These are phyloP conservation scores for Neurospora discreta DNA, from an alignment of 495 filamentous ascomycete species.

Conservation along the genomic window DNA sequence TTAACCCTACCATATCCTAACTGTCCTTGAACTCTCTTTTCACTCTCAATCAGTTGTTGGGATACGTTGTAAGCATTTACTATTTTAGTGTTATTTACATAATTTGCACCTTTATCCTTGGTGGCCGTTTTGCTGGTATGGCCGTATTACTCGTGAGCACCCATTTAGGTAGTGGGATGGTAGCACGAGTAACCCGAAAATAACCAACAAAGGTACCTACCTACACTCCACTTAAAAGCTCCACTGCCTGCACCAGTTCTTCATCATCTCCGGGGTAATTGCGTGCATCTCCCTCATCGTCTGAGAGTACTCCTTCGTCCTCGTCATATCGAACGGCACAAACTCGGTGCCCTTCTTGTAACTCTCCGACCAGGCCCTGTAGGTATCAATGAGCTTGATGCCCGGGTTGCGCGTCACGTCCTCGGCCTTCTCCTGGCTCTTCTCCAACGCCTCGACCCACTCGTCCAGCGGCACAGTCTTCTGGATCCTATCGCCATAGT, in stretches of 20 bases:
- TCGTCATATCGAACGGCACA: slow-evolving; percentile 19
- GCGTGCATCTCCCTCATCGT: slow-evolving; percentile 27
- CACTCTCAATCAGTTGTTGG: too few species aligned
- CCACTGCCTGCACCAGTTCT: slow-evolving; percentile 42
- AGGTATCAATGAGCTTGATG: slow-evolving; percentile 35
- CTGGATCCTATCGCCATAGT: slow-evolving; percentile 26
- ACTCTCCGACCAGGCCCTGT: slow-evolving; percentile 17
- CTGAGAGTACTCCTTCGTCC: slow-evolving; percentile 20
- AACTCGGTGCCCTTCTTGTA: slow-evolving; percentile 10
- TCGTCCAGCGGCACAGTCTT: slow-evolving; percentile 25
- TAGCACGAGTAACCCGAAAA: too few species aligned
- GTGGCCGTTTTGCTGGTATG: too few species aligned
- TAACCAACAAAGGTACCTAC: too few species aligned
- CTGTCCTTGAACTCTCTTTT: too few species aligned
- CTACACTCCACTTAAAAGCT: slow-evolving; percentile 10
- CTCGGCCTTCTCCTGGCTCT: slow-evolving; percentile 18
- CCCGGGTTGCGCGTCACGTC: slow-evolving; percentile 29
- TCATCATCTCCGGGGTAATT: slow-evolving; percentile 33
- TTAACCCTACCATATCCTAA: too few species aligned
- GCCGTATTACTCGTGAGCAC: too few species aligned
- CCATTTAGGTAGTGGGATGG: too few species aligned
- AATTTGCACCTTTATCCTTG: too few species aligned
- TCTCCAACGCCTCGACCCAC: slow-evolving; percentile 31
- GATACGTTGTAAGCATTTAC: too few species aligned
- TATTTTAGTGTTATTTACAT: too few species aligned